These are phyloP conservation scores for Penicillium coffeae DNA, from an alignment of 495 filamentous ascomycete species.

Conservation along the genomic window DNA sequence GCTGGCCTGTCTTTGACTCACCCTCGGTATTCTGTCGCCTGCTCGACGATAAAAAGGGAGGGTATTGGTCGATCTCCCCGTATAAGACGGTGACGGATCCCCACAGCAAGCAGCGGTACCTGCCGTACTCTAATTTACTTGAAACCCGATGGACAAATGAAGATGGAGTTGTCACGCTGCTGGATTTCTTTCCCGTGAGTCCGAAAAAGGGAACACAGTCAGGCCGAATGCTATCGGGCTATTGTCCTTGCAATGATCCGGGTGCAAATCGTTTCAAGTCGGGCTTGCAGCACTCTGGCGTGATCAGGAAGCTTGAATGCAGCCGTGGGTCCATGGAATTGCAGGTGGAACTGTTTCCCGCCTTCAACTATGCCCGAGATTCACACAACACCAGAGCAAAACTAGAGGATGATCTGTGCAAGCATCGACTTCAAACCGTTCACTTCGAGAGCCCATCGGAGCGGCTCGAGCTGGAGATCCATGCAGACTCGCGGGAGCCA, in stretches of 20 bases:
- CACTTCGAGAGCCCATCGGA: slow-evolving; percentile 55
- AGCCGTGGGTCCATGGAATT: slow-evolving; percentile 58
- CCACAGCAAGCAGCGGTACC: slow-evolving; percentile 67
- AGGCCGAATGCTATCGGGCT: slow-evolving; percentile 30
- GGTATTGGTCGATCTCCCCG: slow-evolving; percentile 59
- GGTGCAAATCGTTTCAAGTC: slow-evolving; percentile 36
- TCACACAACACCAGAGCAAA: slow-evolving; percentile 41
- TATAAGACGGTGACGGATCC: slow-evolving; percentile 39
- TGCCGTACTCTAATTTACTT: slow-evolving; percentile 66
- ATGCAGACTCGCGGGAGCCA: slow-evolving; percentile 53
- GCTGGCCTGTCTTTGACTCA: slow-evolving; percentile 70
- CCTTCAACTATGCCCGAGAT: slow-evolving; percentile 63
- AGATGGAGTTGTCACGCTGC: slow-evolving; percentile 63
- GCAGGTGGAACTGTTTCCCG: slow-evolving; percentile 65
- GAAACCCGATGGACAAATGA: slow-evolving; percentile 70
- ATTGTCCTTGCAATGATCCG: slow-evolving; percentile 33
- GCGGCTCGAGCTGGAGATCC: slow-evolving; percentile 62
- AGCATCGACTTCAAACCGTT: slow-evolving; percentile 52
- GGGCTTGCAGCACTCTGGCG: slow-evolving; percentile 36
- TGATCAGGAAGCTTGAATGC: slow-evolving; percentile 67
- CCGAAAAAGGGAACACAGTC: slow-evolving; percentile 21
- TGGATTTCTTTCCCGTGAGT: slow-evolving; percentile 64
- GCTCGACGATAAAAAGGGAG: slow-evolving; percentile 67
- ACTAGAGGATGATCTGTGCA: slow-evolving; percentile 25
- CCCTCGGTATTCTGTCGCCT: slow-evolving; percentile 64